These are phyloP conservation scores for Scheffersomyces quercinus DNA, from an alignment of 1,139 yeast genomes.

Conservation along the genomic window DNA sequence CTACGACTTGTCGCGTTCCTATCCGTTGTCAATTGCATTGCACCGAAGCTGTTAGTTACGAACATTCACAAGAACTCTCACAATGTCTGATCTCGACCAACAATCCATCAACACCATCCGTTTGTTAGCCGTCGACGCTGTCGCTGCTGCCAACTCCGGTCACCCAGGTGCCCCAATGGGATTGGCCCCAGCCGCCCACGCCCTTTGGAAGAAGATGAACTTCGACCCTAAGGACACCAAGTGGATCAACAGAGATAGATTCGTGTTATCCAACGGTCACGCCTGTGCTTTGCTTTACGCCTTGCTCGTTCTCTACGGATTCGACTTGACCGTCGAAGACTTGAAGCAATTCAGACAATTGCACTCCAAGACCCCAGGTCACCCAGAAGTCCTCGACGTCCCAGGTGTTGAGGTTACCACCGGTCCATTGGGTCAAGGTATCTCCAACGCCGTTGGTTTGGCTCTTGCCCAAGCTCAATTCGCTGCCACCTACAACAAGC, in stretches of 20 bases:
- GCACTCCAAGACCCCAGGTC: conserved; percentile 93
- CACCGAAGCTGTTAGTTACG: no score
- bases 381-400: conserved; percentile 77
- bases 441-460: conserved; percentile 93
- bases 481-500: conserved; percentile 94
- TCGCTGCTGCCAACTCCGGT: conserved; percentile 89
- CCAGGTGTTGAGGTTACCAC: conserved; percentile 98
- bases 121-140: conserved; percentile 85
- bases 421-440: conserved; percentile 99
- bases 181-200: conserved; percentile 72
- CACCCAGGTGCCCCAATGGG: conserved; percentile 99
- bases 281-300: conserved; percentile 92
- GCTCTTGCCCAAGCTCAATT: conserved; percentile 93
- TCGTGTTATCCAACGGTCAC: conserved; percentile 95
- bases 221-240: conserved; percentile 89
- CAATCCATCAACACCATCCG: conserved; percentile 88
- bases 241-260: conserved; percentile 96
- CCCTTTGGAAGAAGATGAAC: conserved; percentile 79
- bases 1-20: no score
- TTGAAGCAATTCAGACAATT: conserved; percentile 90
- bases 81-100: conserved; percentile 56
- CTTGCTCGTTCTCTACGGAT: conserved; percentile 83
- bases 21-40: no score
- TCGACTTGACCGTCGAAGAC: conserved; percentile 79
- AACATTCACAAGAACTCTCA: not conserved